Evolutionary conservation across 2,329 filamentous ascomycete species (phyloP), one percentile per base, ranked within the genome.

Genomic region (Magnaporthiopsis incrustans): DNA sequence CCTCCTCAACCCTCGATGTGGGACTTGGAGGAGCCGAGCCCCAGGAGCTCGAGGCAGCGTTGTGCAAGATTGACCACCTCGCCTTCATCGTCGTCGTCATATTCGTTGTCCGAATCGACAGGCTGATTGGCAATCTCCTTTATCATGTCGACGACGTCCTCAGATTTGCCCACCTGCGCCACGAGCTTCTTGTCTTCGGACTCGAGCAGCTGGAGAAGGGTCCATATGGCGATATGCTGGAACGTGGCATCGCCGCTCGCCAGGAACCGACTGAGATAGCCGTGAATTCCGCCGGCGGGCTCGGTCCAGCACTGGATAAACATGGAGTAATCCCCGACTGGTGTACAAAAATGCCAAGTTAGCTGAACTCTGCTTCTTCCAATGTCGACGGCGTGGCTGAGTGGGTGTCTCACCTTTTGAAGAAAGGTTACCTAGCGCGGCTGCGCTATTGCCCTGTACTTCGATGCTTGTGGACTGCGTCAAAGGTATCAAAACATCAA

Each of bases 141-240:
- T 67, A 98, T 95, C 84, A 97, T 92, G 67, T 91, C 86, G 64
- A 97, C 90, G 68, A 99, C 90, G 68, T 97, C 92, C 68, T 94
- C 90, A 1, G 92, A 93, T 72, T 94, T 90, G 70, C 91, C 88
- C 69, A 99, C 97, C 61, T 92, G 86, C 61, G 88, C 88, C 67
- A 97, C 89, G n/a, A 99, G 82, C 64, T 87, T 89, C 77, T 90
- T 88, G 73, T 99, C 94, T 74, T 96, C 93, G 0, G 94, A 97
- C 77, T 99, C 95, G 62, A 99, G 88, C 5, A 99, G 84, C 74
- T 99, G 95, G 4, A 99, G 84, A 60, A 99, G 79, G 1, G 95
- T 99, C 95, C 95, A 99, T 67, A 98, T 97, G 62, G 95, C 95
- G 73, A 99, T 99, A 74, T 99, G 95, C 77, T 99, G 95, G 82